Conservation (phyloP, 1,284 basidiomycete genomes). For the Irpex sp. region DNA sequence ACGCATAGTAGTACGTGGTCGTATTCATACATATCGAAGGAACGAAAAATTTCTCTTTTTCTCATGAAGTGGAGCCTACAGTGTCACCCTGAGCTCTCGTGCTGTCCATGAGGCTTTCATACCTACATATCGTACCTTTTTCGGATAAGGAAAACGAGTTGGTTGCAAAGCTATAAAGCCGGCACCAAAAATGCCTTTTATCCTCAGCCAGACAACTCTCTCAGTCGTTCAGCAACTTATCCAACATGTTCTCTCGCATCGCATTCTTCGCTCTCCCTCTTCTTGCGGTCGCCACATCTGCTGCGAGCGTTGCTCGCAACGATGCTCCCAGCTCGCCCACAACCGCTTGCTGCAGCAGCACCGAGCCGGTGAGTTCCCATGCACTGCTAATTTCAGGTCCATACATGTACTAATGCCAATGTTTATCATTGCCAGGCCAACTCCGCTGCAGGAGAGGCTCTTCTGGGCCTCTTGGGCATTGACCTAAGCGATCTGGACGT, state of each 20-base stretch:
- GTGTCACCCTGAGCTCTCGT: background rate
- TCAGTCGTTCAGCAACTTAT: background rate
- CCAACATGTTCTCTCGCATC: conserved; percentile 11
- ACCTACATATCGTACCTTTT: background rate
- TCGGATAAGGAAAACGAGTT: background rate
- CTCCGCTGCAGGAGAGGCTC: background rate
- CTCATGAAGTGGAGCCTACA: background rate
- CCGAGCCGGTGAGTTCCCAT: background rate
- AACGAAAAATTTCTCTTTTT: background rate
- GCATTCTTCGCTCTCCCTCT: conserved; percentile 6
- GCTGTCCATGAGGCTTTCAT: background rate
- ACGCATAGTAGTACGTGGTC: background rate
- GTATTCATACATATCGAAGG: background rate
- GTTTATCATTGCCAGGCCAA: background rate
- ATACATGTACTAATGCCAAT: background rate
- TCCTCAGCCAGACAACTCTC: conserved; percentile 4
- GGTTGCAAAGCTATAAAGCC: background rate
- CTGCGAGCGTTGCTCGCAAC: background rate
- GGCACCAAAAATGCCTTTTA: background rate
- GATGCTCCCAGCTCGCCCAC: background rate
- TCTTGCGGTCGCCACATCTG: conserved; percentile 12
- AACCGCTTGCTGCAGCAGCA: conserved; percentile 6
- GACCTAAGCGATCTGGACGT: conserved; percentile 1
- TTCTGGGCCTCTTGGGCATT: background rate
- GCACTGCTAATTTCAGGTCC: background rate